Percentiles rank a stretch among this genome's conserved stretches.
These are phyloP conservation scores for Talaromyces atroroseus DNA, from an alignment of 2,329 filamentous ascomycete genomes.

Conservation along the genomic window DNA sequence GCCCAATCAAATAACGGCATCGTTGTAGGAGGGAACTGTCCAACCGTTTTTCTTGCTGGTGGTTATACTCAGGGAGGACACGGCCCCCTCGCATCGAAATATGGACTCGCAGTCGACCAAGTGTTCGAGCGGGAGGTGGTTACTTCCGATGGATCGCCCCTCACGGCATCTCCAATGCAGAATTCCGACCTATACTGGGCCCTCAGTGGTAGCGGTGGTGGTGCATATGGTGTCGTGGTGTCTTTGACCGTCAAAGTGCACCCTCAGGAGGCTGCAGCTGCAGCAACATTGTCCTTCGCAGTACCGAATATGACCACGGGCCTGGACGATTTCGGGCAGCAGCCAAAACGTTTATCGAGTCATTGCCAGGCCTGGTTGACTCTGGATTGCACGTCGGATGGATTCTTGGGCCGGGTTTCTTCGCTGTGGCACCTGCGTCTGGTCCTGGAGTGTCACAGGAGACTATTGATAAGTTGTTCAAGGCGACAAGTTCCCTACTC, in stretches of 20 bases:
- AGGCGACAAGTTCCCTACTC: not conserved
- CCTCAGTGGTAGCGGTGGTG: constrained; percentile 54
- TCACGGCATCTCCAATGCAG: constrained; percentile 43
- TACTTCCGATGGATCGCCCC: constrained; percentile 45
- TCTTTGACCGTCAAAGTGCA: constrained; percentile 52
- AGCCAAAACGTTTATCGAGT: not conserved
- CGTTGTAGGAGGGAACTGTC: constrained; percentile 52
- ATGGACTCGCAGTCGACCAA: constrained; percentile 57
- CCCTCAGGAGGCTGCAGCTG: constrained; percentile 36
- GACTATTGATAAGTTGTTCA: not conserved
- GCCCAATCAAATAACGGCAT: constrained; percentile 44
- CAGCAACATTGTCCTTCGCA: not conserved
- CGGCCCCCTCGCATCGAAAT: constrained; percentile 47
- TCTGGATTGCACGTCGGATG: constrained; percentile 41
- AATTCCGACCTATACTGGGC: constrained; percentile 62
- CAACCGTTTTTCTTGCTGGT: constrained; percentile 54
- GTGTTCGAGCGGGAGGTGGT: constrained; percentile 53
- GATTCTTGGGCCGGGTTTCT: constrained; percentile 14
- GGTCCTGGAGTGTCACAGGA: not conserved
- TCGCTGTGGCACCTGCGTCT: not conserved
- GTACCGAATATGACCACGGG: not conserved
- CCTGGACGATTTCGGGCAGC: not conserved
- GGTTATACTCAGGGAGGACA: constrained; percentile 59
- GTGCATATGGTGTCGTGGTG: constrained; percentile 54
- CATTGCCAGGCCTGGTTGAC: constrained; percentile 21